Evolutionary conservation across 192 early-diverging fungal species (phyloP), one percentile per base, ranked within the genome.

Genomic region (Backusella tuberculispora): DNA sequence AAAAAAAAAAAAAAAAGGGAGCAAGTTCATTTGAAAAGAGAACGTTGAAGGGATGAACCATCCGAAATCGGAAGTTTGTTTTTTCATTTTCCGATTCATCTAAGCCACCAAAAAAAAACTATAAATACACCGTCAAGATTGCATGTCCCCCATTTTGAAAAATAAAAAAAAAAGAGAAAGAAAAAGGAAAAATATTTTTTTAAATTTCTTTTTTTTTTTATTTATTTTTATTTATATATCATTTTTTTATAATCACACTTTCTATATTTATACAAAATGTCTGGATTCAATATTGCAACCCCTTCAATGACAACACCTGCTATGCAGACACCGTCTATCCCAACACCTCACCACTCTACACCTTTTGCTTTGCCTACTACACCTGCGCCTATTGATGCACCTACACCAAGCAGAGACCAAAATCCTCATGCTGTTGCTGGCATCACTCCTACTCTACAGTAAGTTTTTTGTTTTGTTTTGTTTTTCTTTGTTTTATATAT

Each of bases 371-470:
- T 80, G 12, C 81, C 81, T 24, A 78, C 81, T 21, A 82, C 81
- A 37, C 81, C 81, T 44, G 81, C 81, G 29, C 81, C 81, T 24
- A 44, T 83, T 21, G 81, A 83, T 74, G 74, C 74, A n/a, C 77
- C 78, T n/a, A 83, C 81, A 14, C 81, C 81, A 63, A 76, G 77
- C 70, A 78, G 78, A 79, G 78, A 83, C 48, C 74, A 71, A 21
- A 82, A 85, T 40, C 81, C 72, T 43, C 80, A 83, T 74, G 76
- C 74, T 63, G 86, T 87, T 68, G 84, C 86, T 45, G 88, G 88
- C 56, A 88, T 89, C 46, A 83, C 84, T 26, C 88, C 88, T n/a
- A 88, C 81, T 13, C 77, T 89, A 64, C 88, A 89, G 88, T 89
- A 88, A 89, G 88, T 86, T 48, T 50, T 40, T 12, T 60, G 14